Evolutionary conservation across 768 basidiomycete species (phyloP).

Genomic region (Imleria badia): DNA sequence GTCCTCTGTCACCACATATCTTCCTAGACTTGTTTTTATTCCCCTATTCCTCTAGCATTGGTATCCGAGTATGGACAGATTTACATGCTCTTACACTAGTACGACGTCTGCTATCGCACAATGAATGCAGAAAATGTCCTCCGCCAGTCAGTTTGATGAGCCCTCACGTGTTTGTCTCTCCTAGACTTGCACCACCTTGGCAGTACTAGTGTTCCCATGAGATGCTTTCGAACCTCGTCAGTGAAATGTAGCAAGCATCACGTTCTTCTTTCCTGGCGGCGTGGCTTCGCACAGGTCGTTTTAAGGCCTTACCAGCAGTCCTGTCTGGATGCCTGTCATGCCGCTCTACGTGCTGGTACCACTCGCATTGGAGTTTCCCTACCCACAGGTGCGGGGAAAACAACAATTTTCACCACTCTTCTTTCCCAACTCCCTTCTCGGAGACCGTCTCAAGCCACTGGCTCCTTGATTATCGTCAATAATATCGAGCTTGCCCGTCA

Average conservation of each 20-base stretch:
- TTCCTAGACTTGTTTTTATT: constrained; percentile 36
- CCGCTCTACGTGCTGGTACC: constrained; percentile 64
- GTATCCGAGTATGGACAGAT: constrained; percentile 20
- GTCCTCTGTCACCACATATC: constrained; percentile 22
- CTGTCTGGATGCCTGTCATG: constrained; percentile 74
- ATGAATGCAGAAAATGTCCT: constrained; percentile 15
- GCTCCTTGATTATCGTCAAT: constrained; percentile 83
- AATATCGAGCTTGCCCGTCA: constrained; percentile 88
- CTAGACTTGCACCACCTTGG: background rate
- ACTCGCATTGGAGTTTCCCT: constrained; percentile 81
- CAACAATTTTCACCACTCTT: constrained; percentile 86
- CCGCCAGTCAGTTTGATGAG: background rate
- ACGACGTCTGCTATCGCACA: constrained; percentile 11
- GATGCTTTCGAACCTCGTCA: constrained; percentile 1
- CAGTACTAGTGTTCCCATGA: constrained; percentile 12
- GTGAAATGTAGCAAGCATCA: background rate
- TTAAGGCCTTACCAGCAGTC: constrained; percentile 89
- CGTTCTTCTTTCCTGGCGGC: background rate
- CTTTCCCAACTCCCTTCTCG: constrained; percentile 61
- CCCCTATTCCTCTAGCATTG: constrained; percentile 22
- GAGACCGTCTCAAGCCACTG: constrained; percentile 42
- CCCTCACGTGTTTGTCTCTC: background rate
- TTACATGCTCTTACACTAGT: constrained; percentile 27
- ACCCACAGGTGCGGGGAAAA: constrained; percentile 87
- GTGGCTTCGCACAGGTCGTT: constrained; percentile 19